phyloP scores from a whole-genome alignment of 139 green algal species.

The Volvox africanus region DNA sequence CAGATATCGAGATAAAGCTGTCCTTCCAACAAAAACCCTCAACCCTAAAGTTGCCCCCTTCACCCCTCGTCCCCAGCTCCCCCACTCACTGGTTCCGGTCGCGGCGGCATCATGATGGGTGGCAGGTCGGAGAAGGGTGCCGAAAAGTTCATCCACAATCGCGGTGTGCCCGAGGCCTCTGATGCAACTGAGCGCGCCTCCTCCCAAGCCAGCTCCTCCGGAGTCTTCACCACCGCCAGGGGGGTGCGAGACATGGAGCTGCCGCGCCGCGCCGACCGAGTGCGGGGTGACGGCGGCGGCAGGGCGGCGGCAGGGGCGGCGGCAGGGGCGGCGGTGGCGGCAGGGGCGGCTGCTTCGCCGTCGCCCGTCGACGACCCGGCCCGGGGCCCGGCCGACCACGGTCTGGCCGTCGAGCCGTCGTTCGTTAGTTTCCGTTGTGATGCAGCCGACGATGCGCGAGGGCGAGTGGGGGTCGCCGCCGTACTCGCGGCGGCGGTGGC shows the following conservation, averaged over 20 bases:
- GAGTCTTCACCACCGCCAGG: not conserved
- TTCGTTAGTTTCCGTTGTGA: not conserved
- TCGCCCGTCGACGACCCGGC: not conserved
- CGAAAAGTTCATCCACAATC: slow-evolving; percentile 69
- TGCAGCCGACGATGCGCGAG: not conserved
- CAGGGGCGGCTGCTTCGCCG: not conserved
- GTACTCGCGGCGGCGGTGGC: not conserved
- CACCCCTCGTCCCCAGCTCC: not conserved
- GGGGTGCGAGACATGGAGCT: not conserved
- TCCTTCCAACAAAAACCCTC: no score
- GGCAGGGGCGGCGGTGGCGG: not conserved
- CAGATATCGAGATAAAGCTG: no score
- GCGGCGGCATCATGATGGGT: slow-evolving; percentile 61
- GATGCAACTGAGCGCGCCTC: slow-evolving; percentile 29
- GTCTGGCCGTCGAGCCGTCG: not conserved
- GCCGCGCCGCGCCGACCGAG: not conserved
- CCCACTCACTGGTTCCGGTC: slow-evolving; percentile 52
- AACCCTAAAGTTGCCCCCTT: not conserved
- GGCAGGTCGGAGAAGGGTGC: slow-evolving; percentile 67
- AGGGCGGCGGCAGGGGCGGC: not conserved
- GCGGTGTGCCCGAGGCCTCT: slow-evolving; percentile 50
- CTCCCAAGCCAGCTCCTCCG: slow-evolving; percentile 53
- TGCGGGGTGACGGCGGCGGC: not conserved
- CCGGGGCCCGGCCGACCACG: not conserved
- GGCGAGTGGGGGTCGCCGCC: not conserved